phyloP scores from a whole-genome alignment of 768 basidiomycete genomes.

The Trametes villosa region DNA sequence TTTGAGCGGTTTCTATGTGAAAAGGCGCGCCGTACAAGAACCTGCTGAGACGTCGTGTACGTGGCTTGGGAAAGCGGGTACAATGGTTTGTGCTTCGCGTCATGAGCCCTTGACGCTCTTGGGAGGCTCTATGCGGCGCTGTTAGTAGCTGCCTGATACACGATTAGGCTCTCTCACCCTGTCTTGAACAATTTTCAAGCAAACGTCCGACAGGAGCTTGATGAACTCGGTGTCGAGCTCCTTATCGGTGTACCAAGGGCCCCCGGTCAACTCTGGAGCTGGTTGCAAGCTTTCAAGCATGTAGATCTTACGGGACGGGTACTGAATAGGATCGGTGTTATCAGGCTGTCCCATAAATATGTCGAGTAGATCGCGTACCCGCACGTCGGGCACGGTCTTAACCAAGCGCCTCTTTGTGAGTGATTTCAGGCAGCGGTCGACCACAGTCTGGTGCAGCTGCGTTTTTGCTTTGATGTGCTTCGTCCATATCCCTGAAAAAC shows the following conservation, averaged over 20 bases:
- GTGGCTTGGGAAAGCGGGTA: constrained; percentile 71
- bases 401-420: constrained; percentile 84
- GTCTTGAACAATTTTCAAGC: constrained; percentile 75
- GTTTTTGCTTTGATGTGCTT: constrained; percentile 89
- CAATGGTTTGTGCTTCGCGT: constrained; percentile 48
- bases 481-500: constrained; percentile 81
- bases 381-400: constrained; percentile 72
- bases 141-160: not conserved
- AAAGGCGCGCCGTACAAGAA: constrained; percentile 48
- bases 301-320: constrained; percentile 92
- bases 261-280: constrained; percentile 88
- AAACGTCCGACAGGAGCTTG: constrained; percentile 73
- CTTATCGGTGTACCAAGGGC: constrained; percentile 97
- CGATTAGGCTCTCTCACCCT: constrained; percentile 48
- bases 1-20: not conserved
- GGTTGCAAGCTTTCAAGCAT: constrained; percentile 89
- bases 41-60: constrained; percentile 78
- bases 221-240: constrained; percentile 95
- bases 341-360: not conserved
- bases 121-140: constrained; percentile 68
- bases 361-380: not conserved
- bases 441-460: constrained; percentile 84
- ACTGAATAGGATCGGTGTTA: constrained; percentile 46
- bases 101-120: constrained; percentile 49
- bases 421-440: constrained; percentile 84